Percentiles rank a stretch among this genome's conserved stretches.
Conservation (phyloP, 495 filamentous ascomycete genomes). For the Lophiostoma macrostomum region DNA sequence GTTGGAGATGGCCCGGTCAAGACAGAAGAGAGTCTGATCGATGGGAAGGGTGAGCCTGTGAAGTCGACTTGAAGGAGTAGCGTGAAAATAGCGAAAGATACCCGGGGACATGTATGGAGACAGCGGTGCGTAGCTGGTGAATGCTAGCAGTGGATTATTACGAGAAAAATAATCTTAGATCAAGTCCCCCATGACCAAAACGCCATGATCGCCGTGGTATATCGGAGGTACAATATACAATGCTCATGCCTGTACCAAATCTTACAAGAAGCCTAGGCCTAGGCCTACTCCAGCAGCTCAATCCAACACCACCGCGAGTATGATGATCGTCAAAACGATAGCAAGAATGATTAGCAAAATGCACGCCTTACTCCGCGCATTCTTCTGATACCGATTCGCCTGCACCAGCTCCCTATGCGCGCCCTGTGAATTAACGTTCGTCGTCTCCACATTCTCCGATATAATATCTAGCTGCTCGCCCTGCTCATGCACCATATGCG, state of each 20-base stretch:
- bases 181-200: too few relatives aligned
- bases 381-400: constrained; percentile 88
- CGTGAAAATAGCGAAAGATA: background rate
- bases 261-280: constrained; percentile 6
- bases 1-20: constrained; percentile 87
- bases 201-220: constrained; percentile 14
- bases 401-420: constrained; percentile 80
- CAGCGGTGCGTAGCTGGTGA: too few relatives aligned
- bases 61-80: constrained; percentile 4
- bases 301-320: constrained; percentile 77
- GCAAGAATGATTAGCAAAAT: constrained; percentile 88
- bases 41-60: constrained; percentile 56
- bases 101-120: background rate
- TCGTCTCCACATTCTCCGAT: constrained; percentile 77
- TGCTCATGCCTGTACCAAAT: constrained; percentile 4
- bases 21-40: constrained; percentile 73
- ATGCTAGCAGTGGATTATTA: too few relatives aligned
- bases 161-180: too few relatives aligned
- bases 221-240: constrained; percentile 1
- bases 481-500: constrained; percentile 92
- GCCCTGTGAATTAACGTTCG: constrained; percentile 72
- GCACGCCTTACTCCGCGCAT: constrained; percentile 85
- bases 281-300: constrained; percentile 31
- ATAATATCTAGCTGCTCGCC: constrained; percentile 88
- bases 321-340: constrained; percentile 80